Conservation (phyloP, 1,284 basidiomycete genomes). For the Ganoderma meredithae region DNA sequence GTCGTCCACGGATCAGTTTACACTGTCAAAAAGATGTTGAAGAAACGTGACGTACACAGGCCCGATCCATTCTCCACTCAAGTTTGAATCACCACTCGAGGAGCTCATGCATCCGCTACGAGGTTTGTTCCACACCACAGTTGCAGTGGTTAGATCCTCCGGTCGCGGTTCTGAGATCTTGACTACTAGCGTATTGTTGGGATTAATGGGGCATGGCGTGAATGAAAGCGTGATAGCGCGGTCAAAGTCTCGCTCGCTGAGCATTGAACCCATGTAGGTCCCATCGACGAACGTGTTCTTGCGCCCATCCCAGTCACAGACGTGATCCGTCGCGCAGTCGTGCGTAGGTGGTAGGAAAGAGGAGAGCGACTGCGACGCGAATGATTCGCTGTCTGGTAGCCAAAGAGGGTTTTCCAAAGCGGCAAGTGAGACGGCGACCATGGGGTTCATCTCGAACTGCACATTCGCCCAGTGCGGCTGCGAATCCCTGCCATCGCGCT, state of each 20-base stretch:
- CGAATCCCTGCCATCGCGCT: background rate
- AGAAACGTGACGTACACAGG: background rate
- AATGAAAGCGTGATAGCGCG: background rate
- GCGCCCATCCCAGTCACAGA: background rate
- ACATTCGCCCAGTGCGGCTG: slow-evolving; percentile 1
- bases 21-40: background rate
- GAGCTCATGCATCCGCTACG: background rate
- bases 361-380: background rate
- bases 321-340: background rate
- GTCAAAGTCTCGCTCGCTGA: background rate
- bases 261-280: background rate
- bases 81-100: background rate
- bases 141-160: background rate
- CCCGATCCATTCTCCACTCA: background rate
- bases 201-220: background rate
- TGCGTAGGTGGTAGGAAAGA: background rate
- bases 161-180: background rate
- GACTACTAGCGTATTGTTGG: background rate
- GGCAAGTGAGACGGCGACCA: background rate
- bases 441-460: background rate
- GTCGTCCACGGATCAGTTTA: background rate
- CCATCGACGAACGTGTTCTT: background rate
- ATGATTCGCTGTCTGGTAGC: background rate
- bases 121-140: background rate
- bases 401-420: background rate